Evolutionary conservation across 2,329 filamentous ascomycete genomes (phyloP).

Genomic region (Endocalyx cinctus): DNA sequence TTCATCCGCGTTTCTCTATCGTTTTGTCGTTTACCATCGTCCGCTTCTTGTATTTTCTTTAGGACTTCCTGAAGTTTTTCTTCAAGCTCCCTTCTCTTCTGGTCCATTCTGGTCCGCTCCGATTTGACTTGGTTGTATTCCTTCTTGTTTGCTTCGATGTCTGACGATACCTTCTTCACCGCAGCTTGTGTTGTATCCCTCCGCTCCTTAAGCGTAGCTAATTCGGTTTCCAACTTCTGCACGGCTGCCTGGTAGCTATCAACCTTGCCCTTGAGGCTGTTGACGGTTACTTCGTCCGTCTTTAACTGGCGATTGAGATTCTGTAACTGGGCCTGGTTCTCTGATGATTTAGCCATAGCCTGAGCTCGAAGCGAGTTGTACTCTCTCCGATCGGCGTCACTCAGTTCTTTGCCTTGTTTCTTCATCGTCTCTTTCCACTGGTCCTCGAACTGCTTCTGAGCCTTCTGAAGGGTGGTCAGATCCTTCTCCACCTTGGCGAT

Average conservation of each 20-base stretch:
- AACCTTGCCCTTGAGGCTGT: conserved; percentile 82
- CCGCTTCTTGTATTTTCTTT: conserved; percentile 76
- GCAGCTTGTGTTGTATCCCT: conserved; percentile 57
- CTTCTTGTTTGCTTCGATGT: conserved; percentile 87
- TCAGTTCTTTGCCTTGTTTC: conserved; percentile 82
- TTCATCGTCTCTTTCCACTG: conserved; percentile 82
- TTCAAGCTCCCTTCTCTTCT: conserved; percentile 82
- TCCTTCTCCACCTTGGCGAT: conserved; percentile 76
- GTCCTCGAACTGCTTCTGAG: conserved; percentile 80
- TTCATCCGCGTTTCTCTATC: conserved; percentile 75
- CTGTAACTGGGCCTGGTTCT: conserved; percentile 77
- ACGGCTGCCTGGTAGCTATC: conserved; percentile 71
- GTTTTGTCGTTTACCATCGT: conserved; percentile 79
- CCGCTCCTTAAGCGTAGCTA: conserved; percentile 64
- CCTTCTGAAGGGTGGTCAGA: conserved; percentile 79
- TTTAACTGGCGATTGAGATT: conserved; percentile 84
- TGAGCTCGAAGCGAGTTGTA: conserved; percentile 82
- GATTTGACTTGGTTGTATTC: conserved; percentile 82
- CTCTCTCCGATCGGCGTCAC: conserved; percentile 79
- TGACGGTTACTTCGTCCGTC: conserved; percentile 86
- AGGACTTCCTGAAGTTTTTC: conserved; percentile 83
- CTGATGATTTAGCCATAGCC: conserved; percentile 75
- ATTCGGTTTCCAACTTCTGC: conserved; percentile 68
- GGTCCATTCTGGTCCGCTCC: conserved; percentile 73
- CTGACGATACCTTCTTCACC: conserved; percentile 64